phyloP scores from a whole-genome alignment of 2,329 filamentous ascomycete genomes.

The Pezizomycotina sp. region DNA sequence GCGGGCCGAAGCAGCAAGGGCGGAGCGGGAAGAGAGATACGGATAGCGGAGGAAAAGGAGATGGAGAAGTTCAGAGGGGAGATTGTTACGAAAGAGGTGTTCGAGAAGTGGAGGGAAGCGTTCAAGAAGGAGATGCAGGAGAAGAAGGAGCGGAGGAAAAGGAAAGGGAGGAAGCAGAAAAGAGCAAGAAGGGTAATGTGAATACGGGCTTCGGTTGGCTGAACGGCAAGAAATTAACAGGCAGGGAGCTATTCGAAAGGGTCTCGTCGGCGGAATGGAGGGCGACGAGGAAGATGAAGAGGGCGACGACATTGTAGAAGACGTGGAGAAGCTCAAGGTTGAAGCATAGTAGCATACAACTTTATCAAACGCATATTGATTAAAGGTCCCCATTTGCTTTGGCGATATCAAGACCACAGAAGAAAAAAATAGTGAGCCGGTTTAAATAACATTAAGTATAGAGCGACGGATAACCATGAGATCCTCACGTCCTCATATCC shows the following conservation, averaged over 20 bases:
- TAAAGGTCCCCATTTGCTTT: too few species aligned
- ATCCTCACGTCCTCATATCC: too few species aligned
- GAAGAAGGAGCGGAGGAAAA: slow-evolving; percentile 51
- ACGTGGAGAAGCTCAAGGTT: slow-evolving; percentile 56
- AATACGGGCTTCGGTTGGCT: slow-evolving; percentile 4
- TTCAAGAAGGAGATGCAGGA: slow-evolving; percentile 74
- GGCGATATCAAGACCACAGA: too few species aligned
- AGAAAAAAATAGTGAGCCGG: too few species aligned
- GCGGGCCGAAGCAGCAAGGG: slow-evolving; percentile 48
- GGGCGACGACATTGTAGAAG: slow-evolving; percentile 44
- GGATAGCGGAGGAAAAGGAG: slow-evolving; percentile 66
- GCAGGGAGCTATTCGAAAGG: slow-evolving; percentile 65
- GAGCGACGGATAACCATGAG: too few species aligned
- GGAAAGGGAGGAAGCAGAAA: slow-evolving; percentile 59
- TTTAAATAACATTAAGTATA: too few species aligned
- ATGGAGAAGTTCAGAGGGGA: slow-evolving; percentile 94
- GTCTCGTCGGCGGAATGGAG: slow-evolving; percentile 46
- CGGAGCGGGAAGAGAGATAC: slow-evolving; percentile 40
- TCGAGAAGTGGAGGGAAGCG: slow-evolving; percentile 61
- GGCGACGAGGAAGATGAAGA: slow-evolving; percentile 51
- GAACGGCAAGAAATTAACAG: slow-evolving; percentile 44
- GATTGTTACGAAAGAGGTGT: slow-evolving; percentile 70
- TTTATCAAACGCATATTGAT: too few species aligned
- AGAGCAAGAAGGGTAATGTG: slow-evolving; percentile 47
- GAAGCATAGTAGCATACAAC: slow-evolving; percentile 33